Evolutionary conservation across 331 rosid species (phyloP), one percentile per base, ranked within the genome.

Genomic region (Telfairia occidentalis): DNA sequence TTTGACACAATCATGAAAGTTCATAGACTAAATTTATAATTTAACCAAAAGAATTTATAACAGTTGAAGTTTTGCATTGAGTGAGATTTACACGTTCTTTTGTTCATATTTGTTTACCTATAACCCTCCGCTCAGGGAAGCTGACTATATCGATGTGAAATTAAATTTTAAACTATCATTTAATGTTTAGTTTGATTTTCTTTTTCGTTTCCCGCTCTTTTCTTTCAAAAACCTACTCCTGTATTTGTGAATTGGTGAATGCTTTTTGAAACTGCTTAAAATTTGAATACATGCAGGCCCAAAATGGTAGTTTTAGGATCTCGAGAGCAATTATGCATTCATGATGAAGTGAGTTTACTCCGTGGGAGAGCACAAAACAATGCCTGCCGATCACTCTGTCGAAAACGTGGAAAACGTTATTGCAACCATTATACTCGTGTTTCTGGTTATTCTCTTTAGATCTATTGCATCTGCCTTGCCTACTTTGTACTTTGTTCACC

Each of bases 221-320:
- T 72, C 34, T 74, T 74, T 45, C 9, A 35, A 70, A 71, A 1
- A 30, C n/a, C 18, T 43, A 13, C 52, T 42, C 2, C 2, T 34
- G 23, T 43, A 8, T 42, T 70, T 16, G 18, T 70, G 40, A 26
- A 30, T 60, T 26, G 30, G 71, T 18, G 34, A 52, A 38, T 40
- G 11, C 69, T 8, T 40, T 37, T 13, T 64, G 42, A 82, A 69
- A 35, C 38, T 65, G 50, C 67, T 66, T 30, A 18, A 76, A 15
- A 37, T 74, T 57, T 76, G 80, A 59, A 45, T 52, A 57, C 63
- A 46, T 64, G 84, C 88, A 94, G 97, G 91, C 98, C 97, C 32
- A 94, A 94, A 82, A 94, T 91, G 96, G 82, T 82, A 54, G 97
- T 94, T 19, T 76, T 94, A 72, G 98, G 97, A 77, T 94, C 98